Conservation (phyloP, 2,329 filamentous ascomycete species). For the Fusarium mangiferae region DNA sequence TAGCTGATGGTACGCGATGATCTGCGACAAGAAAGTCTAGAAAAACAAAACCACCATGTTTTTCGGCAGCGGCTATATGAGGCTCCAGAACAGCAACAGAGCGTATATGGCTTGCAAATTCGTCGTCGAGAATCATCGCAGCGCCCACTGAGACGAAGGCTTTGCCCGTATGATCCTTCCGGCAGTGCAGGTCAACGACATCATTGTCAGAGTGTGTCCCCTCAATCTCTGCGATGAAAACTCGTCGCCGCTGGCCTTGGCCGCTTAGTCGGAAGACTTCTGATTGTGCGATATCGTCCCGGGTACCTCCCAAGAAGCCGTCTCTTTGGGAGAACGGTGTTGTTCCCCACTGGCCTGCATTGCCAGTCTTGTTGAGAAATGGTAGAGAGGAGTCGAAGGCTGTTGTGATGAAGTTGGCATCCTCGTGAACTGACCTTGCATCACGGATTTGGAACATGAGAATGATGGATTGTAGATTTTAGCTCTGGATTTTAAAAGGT, state of each 20-base stretch:
- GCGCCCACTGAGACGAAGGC: fast-evolving
- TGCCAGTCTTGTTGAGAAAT: neutral
- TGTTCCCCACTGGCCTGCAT: neutral
- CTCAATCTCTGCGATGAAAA: neutral
- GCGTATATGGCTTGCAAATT: neutral
- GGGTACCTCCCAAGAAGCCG: fast-evolving
- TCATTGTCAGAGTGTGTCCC: fast-evolving
- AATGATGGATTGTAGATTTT: neutral
- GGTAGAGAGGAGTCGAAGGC: neutral
- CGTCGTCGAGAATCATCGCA: neutral
- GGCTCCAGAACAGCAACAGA: fast-evolving
- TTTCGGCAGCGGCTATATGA: neutral
- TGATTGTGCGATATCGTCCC: neutral
- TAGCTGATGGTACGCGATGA: neutral
- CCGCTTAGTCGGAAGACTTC: neutral
- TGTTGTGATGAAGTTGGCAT: fast-evolving
- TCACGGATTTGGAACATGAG: neutral
- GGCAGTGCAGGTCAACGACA: fast-evolving
- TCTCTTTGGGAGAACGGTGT: fast-evolving
- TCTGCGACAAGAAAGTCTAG: neutral
- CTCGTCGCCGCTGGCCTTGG: neutral
- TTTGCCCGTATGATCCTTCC: fast-evolving
- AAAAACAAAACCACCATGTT: neutral
- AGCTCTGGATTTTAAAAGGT: fast-evolving
- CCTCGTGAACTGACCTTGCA: fast-evolving